Percentiles rank a stretch among this genome's conserved stretches.
These are phyloP conservation scores for Leersia perrieri DNA, from an alignment of 176 grass and related monocot species.

Conservation along the genomic window DNA sequence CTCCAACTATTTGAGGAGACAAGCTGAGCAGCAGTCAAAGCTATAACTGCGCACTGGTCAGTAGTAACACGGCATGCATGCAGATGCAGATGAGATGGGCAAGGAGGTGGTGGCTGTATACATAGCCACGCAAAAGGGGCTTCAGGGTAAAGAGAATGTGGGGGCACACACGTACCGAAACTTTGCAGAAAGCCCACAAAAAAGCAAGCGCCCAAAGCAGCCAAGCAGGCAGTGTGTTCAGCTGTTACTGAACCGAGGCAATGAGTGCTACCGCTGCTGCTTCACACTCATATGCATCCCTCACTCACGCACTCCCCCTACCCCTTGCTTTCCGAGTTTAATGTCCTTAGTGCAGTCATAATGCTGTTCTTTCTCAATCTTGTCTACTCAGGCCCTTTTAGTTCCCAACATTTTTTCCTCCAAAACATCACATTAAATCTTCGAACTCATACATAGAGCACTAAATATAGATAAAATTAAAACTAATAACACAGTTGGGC, in stretches of 20 bases:
- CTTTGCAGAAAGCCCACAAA: conserved; percentile 46
- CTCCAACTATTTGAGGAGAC: background rate
- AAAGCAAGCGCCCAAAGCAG: conserved; percentile 46
- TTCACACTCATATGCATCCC: conserved; percentile 13
- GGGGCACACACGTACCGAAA: conserved; percentile 41
- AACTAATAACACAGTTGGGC: too few species aligned
- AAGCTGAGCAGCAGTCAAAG: conserved; percentile 31
- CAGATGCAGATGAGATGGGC: too few species aligned
- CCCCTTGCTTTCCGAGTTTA: conserved; percentile 47
- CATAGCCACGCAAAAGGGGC: conserved; percentile 30
- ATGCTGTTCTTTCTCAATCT: conserved; percentile 19
- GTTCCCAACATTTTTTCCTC: too few species aligned
- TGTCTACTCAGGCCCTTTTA: background rate
- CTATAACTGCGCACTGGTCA: background rate
- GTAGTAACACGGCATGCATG: background rate
- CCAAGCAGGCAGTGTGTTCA: conserved; percentile 34
- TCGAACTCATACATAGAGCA: too few species aligned
- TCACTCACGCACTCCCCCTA: background rate
- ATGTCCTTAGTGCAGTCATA: conserved; percentile 35
- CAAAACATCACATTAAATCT: too few species aligned
- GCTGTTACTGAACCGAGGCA: conserved; percentile 13
- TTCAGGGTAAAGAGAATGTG: conserved; percentile 32
- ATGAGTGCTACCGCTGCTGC: conserved; percentile 28
- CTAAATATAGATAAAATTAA: too few species aligned
- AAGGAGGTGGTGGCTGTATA: conserved; percentile 30